These are phyloP conservation scores for Penicillium canescens DNA, from an alignment of 495 filamentous ascomycete species.

Conservation along the genomic window DNA sequence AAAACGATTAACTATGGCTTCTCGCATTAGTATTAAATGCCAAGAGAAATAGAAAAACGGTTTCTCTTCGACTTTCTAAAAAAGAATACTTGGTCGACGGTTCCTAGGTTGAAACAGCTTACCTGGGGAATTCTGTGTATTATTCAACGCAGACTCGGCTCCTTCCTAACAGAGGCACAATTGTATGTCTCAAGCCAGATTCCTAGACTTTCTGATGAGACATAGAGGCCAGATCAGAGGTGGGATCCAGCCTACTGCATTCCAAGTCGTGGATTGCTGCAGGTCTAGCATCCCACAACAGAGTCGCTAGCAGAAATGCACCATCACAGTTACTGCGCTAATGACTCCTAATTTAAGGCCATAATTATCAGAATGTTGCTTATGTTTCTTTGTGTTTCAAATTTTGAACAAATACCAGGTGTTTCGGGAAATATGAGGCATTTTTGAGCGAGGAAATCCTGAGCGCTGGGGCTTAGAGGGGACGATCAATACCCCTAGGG, in stretches of 20 bases:
- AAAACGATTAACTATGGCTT: not conserved
- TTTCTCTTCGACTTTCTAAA: no score
- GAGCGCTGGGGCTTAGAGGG: not conserved
- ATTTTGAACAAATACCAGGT: conserved; percentile 3
- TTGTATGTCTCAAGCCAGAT: not conserved
- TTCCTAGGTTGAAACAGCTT: not conserved
- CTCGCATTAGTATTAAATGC: not conserved
- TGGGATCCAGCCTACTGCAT: not conserved
- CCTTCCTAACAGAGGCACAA: not conserved
- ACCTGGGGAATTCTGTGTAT: not conserved
- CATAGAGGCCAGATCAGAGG: not conserved
- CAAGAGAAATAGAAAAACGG: no score
- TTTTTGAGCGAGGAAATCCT: not conserved
- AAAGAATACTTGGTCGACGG: not conserved
- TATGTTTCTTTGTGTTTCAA: conserved; percentile 7
- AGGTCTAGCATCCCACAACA: conserved; percentile 7
- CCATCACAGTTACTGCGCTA: conserved; percentile 13
- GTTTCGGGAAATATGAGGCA: conserved; percentile 12
- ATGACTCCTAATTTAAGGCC: not conserved
- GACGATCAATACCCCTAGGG: not conserved
- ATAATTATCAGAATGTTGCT: not conserved
- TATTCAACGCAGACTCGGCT: not conserved
- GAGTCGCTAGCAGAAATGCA: conserved; percentile 13
- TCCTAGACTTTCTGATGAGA: not conserved
- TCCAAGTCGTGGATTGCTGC: conserved; percentile 12